A percentile compares a stretch with the other conserved stretches of the same genome.
Conservation (phyloP, 495 filamentous ascomycete genomes). For the Aspergillus steynii region DNA sequence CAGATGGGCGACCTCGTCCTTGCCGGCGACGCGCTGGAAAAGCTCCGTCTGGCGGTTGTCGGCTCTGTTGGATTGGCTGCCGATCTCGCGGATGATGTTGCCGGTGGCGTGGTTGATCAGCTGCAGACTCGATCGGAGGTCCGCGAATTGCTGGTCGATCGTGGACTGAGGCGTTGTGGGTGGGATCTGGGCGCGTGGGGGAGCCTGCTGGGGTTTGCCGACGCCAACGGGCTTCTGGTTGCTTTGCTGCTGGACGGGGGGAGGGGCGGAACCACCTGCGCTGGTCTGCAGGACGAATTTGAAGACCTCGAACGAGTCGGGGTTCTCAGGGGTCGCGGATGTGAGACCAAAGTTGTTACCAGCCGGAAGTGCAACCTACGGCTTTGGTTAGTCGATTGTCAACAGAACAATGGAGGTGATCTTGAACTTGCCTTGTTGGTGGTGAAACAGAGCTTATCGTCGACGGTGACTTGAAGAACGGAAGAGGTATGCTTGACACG, state of each 20-base stretch:
- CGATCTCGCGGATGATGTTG: slow-evolving; percentile 65
- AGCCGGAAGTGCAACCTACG: slow-evolving; percentile 66
- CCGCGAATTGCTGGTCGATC: slow-evolving; percentile 63
- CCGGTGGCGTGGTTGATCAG: slow-evolving; percentile 70
- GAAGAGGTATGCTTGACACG: slow-evolving; percentile 65
- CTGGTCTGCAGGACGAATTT: slow-evolving; percentile 70
- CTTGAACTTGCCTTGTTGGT: slow-evolving; percentile 60
- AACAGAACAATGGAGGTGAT: not conserved
- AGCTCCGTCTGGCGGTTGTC: slow-evolving; percentile 63
- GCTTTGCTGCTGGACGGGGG: slow-evolving; percentile 35
- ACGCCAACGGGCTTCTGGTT: slow-evolving; percentile 35
- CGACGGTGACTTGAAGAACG: slow-evolving; percentile 74
- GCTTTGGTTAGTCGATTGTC: slow-evolving; percentile 2
- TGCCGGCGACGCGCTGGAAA: slow-evolving; percentile 43
- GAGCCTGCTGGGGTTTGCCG: slow-evolving; percentile 22
- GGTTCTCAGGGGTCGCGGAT: slow-evolving; percentile 83
- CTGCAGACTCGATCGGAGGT: slow-evolving; percentile 80
- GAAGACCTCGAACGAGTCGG: slow-evolving; percentile 93
- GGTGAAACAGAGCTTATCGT: slow-evolving; percentile 81
- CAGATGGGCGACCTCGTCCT: slow-evolving; percentile 56
- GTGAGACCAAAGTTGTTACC: slow-evolving; percentile 87
- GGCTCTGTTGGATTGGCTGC: slow-evolving; percentile 42
- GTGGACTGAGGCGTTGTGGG: slow-evolving; percentile 24
- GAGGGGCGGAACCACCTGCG: slow-evolving; percentile 21
- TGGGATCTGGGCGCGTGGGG: slow-evolving; percentile 32